Conservation (phyloP, 768 basidiomycete species). For the Lactarius hatsudake region DNA sequence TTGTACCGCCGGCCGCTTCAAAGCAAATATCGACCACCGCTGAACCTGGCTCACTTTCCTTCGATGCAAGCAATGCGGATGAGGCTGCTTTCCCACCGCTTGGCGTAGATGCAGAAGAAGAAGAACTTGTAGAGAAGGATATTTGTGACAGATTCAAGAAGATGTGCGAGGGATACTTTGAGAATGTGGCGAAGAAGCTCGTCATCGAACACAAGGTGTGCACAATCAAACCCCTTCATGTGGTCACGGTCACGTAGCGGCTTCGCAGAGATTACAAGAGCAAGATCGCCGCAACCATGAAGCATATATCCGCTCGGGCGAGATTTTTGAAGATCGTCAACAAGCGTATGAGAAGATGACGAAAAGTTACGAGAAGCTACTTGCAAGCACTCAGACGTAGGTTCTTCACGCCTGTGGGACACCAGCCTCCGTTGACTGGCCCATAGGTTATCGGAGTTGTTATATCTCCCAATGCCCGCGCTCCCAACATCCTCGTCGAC, state of each 20-base stretch:
- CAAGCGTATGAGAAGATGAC: constrained; percentile 99
- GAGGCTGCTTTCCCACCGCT: constrained; percentile 38
- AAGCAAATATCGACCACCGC: constrained; percentile 59
- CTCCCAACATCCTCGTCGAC: constrained; percentile 84
- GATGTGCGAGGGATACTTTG: constrained; percentile 93
- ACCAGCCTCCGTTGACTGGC: not conserved
- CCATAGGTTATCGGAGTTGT: constrained; percentile 81
- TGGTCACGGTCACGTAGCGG: not conserved
- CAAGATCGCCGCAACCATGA: constrained; percentile 97
- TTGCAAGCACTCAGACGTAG: constrained; percentile 85
- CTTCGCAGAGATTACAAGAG: constrained; percentile 81
- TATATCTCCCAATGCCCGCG: constrained; percentile 75
- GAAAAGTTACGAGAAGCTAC: constrained; percentile 88
- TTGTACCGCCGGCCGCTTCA: constrained; percentile 46
- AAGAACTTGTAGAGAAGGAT: constrained; percentile 82
- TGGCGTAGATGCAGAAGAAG: constrained; percentile 46
- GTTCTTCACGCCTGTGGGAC: constrained; percentile 27
- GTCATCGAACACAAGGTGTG: constrained; percentile 86
- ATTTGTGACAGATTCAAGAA: constrained; percentile 85
- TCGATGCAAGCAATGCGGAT: constrained; percentile 29
- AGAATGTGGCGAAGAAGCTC: constrained; percentile 86
- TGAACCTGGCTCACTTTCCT: constrained; percentile 57
- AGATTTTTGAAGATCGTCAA: constrained; percentile 98
- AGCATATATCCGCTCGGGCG: constrained; percentile 98
- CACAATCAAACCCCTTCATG: constrained; percentile 9